Evolutionary conservation across 129 eudicot genomes (phyloP).

Genomic region (Flaveria brownii): DNA sequence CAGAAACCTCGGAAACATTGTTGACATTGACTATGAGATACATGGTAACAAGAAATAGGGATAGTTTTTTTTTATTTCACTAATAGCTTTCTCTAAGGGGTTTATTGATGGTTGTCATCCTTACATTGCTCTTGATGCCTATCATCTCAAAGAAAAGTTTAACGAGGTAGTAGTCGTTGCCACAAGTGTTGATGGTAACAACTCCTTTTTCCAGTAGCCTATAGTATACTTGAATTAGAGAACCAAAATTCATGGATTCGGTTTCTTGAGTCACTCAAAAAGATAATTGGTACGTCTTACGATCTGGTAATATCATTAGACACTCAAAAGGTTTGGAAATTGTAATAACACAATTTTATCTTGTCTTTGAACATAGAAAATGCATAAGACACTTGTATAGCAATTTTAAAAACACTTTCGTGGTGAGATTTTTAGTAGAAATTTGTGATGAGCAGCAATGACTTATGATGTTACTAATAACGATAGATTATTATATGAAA

Average conservation of each 20-base stretch:
- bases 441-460: too few species aligned
- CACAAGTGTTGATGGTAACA: background rate
- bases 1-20: background rate
- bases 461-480: too few species aligned
- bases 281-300: background rate
- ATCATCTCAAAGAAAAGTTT: too few species aligned
- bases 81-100: background rate
- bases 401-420: too few species aligned
- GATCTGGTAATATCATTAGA: background rate
- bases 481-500: too few species aligned
- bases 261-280: background rate
- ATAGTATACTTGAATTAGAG: background rate
- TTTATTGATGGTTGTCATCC: background rate
- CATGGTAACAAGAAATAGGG: background rate
- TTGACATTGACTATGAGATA: background rate
- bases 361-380: too few species aligned
- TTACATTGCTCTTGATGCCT: background rate
- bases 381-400: too few species aligned
- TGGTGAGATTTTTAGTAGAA: too few species aligned
- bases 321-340: too few species aligned
- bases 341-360: too few species aligned
- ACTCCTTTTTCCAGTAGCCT: background rate
- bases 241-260: background rate
- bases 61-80: background rate
- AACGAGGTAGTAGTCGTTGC: background rate